Evolutionary conservation across 768 basidiomycete species (phyloP).

Genomic region (Serendipita indica): DNA sequence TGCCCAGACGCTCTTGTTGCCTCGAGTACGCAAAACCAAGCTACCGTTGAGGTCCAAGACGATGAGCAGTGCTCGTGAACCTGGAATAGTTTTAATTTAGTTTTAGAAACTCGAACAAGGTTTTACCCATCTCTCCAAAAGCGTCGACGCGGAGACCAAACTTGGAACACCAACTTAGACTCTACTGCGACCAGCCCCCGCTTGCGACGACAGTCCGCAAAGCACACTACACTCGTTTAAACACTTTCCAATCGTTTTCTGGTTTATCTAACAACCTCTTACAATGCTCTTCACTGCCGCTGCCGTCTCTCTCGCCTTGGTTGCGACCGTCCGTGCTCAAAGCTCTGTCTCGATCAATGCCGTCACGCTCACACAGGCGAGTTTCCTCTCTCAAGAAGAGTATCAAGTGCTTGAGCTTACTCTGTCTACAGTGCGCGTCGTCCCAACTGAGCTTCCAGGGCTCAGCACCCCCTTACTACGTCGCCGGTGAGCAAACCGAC

Average conservation of each 20-base stretch:
- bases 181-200: background rate
- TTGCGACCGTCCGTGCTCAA: background rate
- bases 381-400: too few relatives aligned
- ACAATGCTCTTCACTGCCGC: background rate
- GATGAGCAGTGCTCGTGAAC: background rate
- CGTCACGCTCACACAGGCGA: background rate
- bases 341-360: background rate
- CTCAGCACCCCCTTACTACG: background rate
- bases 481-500: background rate
- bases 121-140: too few relatives aligned
- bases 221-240: conserved; percentile 8
- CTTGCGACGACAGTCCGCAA: background rate
- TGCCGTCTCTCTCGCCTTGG: background rate
- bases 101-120: background rate
- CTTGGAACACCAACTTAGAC: background rate
- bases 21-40: background rate
- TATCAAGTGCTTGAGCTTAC: background rate
- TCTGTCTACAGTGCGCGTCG: background rate
- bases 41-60: conserved; percentile 3
- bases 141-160: too few relatives aligned
- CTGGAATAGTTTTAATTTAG: background rate
- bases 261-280: background rate
- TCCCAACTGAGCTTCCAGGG: background rate
- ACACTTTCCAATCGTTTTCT: conserved; percentile 3
- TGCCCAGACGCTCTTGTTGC: background rate